These are phyloP conservation scores for Beauveria medogensis DNA, from an alignment of 2,329 filamentous ascomycete species.

Conservation along the genomic window DNA sequence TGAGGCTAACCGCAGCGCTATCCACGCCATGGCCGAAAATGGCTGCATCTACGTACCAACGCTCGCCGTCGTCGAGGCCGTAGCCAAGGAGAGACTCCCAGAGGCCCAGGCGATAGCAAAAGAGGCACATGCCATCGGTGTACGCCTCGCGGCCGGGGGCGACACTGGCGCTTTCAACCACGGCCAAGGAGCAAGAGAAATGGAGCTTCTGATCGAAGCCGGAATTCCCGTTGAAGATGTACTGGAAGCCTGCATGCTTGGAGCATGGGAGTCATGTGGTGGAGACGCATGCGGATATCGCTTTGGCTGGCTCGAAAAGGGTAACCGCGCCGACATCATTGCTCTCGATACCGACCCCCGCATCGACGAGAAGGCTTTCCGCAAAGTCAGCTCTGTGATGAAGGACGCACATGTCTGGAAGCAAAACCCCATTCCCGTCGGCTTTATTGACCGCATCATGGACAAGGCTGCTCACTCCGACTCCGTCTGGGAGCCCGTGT, in stretches of 20 bases:
- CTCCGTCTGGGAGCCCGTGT: background rate
- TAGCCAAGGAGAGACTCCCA: slow-evolving; percentile 20
- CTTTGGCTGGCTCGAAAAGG: slow-evolving; percentile 44
- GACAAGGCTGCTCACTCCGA: slow-evolving; percentile 1
- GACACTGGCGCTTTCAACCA: slow-evolving; percentile 47
- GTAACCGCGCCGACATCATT: slow-evolving; percentile 42
- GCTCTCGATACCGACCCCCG: slow-evolving; percentile 37
- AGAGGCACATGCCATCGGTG: slow-evolving; percentile 36
- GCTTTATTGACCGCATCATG: slow-evolving; percentile 11
- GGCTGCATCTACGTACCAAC: slow-evolving; percentile 45
- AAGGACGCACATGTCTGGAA: slow-evolving; percentile 48
- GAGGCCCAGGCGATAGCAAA: slow-evolving; percentile 31
- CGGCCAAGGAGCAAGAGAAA: slow-evolving; percentile 42
- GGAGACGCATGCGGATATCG: slow-evolving; percentile 39
- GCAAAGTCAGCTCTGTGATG: slow-evolving; percentile 47
- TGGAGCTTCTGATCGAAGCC: slow-evolving; percentile 45
- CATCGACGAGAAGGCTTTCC: slow-evolving; percentile 31
- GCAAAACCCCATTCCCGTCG: slow-evolving; percentile 18
- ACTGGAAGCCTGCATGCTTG: slow-evolving; percentile 40
- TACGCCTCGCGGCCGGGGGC: slow-evolving; percentile 43
- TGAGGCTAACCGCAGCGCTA: slow-evolving; percentile 29
- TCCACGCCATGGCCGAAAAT: slow-evolving; percentile 36
- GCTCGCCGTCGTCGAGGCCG: slow-evolving; percentile 35
- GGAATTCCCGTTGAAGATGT: slow-evolving; percentile 42
- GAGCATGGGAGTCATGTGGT: slow-evolving; percentile 49